Evolutionary conservation across 306 rosid species (phyloP).

Genomic region (cucumber (Cucumis sativus)): DNA sequence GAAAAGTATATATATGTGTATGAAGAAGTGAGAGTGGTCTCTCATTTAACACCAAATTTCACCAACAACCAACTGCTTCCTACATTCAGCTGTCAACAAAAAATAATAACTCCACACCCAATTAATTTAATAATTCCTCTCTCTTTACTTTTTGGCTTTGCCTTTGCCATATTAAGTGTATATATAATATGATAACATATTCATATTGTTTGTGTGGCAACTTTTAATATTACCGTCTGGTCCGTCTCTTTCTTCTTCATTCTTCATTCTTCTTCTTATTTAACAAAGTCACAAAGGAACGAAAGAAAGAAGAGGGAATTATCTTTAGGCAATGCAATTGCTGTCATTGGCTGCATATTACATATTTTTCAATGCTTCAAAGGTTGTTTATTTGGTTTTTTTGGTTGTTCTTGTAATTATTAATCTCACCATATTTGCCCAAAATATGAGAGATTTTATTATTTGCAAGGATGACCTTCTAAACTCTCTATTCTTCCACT

Average conservation of each 20-base stretch:
- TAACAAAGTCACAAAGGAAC: not conserved
- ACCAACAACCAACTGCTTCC: not conserved
- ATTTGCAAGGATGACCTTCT: conserved; percentile 1
- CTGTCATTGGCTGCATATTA: conserved; percentile 18
- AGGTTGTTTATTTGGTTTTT: conserved; percentile 2
- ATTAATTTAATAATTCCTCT: not conserved
- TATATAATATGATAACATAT: not conserved
- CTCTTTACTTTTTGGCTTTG: not conserved
- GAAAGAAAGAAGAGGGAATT: not conserved
- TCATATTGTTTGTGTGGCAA: not conserved
- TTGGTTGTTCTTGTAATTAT: conserved; percentile 6
- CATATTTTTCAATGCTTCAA: conserved; percentile 29
- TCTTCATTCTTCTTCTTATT: not conserved
- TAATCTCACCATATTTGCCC: not conserved
- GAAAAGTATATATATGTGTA: not conserved
- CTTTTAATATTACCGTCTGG: not conserved
- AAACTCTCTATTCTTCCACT: not conserved
- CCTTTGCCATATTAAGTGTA: not conserved
- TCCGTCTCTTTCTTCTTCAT: no score
- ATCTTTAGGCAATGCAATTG: not conserved
- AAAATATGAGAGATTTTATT: not conserved
- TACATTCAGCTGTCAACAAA: not conserved
- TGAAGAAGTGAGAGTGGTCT: not conserved
- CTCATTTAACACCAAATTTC: not conserved
- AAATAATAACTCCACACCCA: not conserved